Evolutionary conservation across 257 asterid genomes (phyloP), one percentile per base, ranked within the genome.

Genomic region (Scutellaria galericulata): DNA sequence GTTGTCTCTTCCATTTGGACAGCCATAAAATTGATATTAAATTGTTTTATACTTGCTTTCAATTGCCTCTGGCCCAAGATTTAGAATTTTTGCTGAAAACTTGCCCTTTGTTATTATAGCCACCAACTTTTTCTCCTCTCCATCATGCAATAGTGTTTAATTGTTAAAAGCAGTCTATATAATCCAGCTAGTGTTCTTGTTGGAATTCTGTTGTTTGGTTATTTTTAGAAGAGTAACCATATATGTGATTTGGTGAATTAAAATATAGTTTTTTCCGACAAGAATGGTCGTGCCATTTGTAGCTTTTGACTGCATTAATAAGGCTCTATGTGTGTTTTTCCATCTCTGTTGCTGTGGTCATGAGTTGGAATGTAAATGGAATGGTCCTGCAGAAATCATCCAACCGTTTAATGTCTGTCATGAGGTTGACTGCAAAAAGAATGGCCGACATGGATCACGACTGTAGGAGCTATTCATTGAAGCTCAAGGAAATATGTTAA

Each of bases 1-100:
- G 56, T 20, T 67, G 53, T 47, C 27, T 79, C 57, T 41, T 79
- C 72, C 73, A 31, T 77, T 51, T 27, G 9, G 41, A 64, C 7
- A 68, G 10, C 73, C 72, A 57, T 67, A 45, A 52, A 44, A 31
- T 52, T n/a, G 53, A 18, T 52, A 57, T 58, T 44, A 64, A 20
- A 31, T 68, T 10, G 18, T 40, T 48, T 63, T 68, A 0, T 22
- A 22, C 37, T 37, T 68, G 27, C 47, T 52, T 44, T 60, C 47
- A 15, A 48, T 45, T 68, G n/a, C 64, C 63, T 42, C 53, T 47
- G 54, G 64, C 18, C 18, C 9, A 13, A 39, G 50, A 24, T 7
- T 53, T 14, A 44, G 40, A 72, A 51, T 31, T 59, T 10, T 45
- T 11, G 39, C 39, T 10, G 46, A 62, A 39, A 42, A 27, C 10